Evolutionary conservation across 371 early-diverging fungal species (phyloP).

Genomic region (Coemansia sp.): DNA sequence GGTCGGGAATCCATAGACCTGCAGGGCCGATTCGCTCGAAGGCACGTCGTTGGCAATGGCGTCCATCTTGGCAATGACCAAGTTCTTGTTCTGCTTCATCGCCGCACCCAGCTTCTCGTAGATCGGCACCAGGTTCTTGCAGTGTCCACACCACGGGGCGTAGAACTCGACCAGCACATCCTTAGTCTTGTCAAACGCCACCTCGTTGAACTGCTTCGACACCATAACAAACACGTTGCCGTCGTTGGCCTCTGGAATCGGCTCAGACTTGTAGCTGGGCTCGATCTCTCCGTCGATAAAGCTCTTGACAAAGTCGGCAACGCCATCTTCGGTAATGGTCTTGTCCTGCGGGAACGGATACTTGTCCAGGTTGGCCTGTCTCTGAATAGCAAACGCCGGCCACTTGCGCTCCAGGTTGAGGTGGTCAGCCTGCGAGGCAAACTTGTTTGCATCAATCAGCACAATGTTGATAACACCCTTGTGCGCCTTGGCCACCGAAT

Average conservation of each 20-base stretch:
- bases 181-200: slow-evolving; percentile 79
- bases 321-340: slow-evolving; percentile 58
- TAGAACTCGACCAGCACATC: slow-evolving; percentile 94
- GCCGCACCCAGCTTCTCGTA: slow-evolving; percentile 72
- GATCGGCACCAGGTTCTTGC: slow-evolving; percentile 83
- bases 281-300: slow-evolving; percentile 69
- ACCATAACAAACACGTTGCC: slow-evolving; percentile 89
- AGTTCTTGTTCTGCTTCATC: slow-evolving; percentile 52
- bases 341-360: slow-evolving; percentile 75
- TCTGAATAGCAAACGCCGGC: slow-evolving; percentile 92
- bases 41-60: slow-evolving; percentile 94
- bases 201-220: slow-evolving; percentile 67
- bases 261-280: slow-evolving; percentile 80
- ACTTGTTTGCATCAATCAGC: slow-evolving; percentile 82
- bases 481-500: slow-evolving; percentile 76
- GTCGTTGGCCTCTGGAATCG: slow-evolving; percentile 79
- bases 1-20: slow-evolving; percentile 93
- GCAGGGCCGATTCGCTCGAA: slow-evolving; percentile 60
- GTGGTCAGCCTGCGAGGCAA: slow-evolving; percentile 78
- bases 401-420: slow-evolving; percentile 80
- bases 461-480: slow-evolving; percentile 87
- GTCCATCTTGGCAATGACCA: slow-evolving; percentile 93
- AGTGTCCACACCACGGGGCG: slow-evolving; percentile 94
- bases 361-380: slow-evolving; percentile 66
- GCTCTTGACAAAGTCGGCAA: slow-evolving; percentile 65